These are phyloP conservation scores for Aspergillus saccharolyticus DNA, from an alignment of 495 filamentous ascomycete genomes.

Conservation along the genomic window DNA sequence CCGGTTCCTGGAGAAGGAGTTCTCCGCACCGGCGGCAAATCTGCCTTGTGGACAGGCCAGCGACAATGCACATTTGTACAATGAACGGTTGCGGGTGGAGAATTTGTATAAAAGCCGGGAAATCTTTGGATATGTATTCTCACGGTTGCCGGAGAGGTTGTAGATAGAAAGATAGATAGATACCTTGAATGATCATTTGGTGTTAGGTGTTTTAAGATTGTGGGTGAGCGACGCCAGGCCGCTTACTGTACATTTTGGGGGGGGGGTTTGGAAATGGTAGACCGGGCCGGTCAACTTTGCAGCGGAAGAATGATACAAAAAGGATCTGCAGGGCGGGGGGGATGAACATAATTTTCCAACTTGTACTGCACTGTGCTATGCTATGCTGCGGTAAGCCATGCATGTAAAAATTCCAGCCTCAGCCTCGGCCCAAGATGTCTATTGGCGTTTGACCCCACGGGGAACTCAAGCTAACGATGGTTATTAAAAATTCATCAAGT, in stretches of 20 bases:
- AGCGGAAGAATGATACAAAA: neutral
- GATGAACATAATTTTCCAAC: too few species aligned
- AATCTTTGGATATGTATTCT: slow-evolving; percentile 85
- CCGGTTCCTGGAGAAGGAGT: slow-evolving; percentile 91
- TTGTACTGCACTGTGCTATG: too few species aligned
- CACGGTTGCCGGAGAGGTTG: slow-evolving; percentile 54
- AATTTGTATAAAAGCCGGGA: slow-evolving; percentile 89
- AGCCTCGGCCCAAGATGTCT: neutral
- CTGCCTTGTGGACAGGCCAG: slow-evolving; percentile 93
- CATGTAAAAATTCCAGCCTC: neutral
- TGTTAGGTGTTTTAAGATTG: neutral
- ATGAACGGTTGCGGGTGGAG: slow-evolving; percentile 79
- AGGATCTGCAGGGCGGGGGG: neutral
- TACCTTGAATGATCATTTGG: neutral
- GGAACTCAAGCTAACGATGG: neutral
- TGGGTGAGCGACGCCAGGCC: too few species aligned
- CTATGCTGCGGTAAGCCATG: too few species aligned
- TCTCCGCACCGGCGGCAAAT: slow-evolving; percentile 86
- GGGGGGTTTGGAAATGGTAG: too few species aligned
- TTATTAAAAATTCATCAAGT: too few species aligned
- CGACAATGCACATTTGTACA: slow-evolving; percentile 90
- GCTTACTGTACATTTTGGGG: too few species aligned
- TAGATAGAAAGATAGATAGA: neutral
- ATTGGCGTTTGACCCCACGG: neutral
- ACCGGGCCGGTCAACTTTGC: neutral